Conservation (phyloP, 192 early-diverging fungal genomes). For the Geranomyces michiganensis region DNA sequence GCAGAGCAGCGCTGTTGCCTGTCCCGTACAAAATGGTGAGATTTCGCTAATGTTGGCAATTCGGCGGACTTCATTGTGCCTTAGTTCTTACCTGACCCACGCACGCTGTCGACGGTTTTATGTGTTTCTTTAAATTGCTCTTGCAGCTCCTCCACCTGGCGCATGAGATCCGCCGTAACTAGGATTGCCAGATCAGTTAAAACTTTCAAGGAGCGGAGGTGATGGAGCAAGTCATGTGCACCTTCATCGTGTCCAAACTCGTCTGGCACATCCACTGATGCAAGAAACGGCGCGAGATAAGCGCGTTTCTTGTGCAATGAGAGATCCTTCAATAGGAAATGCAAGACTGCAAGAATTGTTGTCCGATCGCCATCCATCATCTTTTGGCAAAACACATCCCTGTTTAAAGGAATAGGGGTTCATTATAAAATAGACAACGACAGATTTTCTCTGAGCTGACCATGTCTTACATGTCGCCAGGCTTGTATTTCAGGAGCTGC, state of each 20-base stretch:
- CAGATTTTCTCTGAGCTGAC: background rate
- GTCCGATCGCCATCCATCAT: slow-evolving; percentile 41
- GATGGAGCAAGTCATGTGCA: background rate
- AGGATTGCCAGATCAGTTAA: background rate
- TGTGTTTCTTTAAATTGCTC: slow-evolving; percentile 59
- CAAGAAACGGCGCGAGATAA: slow-evolving; percentile 57
- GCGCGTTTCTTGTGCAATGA: slow-evolving; percentile 58
- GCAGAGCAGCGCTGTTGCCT: slow-evolving; percentile 41
- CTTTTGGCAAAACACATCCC: slow-evolving; percentile 41
- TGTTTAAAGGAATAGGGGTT: slow-evolving; percentile 19
- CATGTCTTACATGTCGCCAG: slow-evolving; percentile 36
- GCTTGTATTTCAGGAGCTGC: slow-evolving; percentile 54
- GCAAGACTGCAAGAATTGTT: slow-evolving; percentile 44
- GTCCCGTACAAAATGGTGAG: background rate
- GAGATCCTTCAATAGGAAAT: slow-evolving; percentile 55
- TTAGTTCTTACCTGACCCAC: slow-evolving; percentile 21
- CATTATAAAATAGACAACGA: too few species aligned
- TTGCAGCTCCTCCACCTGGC: slow-evolving; percentile 52
- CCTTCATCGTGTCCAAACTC: slow-evolving; percentile 61
- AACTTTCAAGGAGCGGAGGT: background rate
- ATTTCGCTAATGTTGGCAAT: background rate
- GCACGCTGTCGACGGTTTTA: slow-evolving; percentile 51
- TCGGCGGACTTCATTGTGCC: background rate
- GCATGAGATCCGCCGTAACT: slow-evolving; percentile 53
- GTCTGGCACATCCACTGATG: slow-evolving; percentile 52